A percentile compares a stretch with the other conserved stretches of the same genome.
Evolutionary conservation across 1,139 yeast genomes (phyloP).

Genomic region (Pichia sp.): DNA sequence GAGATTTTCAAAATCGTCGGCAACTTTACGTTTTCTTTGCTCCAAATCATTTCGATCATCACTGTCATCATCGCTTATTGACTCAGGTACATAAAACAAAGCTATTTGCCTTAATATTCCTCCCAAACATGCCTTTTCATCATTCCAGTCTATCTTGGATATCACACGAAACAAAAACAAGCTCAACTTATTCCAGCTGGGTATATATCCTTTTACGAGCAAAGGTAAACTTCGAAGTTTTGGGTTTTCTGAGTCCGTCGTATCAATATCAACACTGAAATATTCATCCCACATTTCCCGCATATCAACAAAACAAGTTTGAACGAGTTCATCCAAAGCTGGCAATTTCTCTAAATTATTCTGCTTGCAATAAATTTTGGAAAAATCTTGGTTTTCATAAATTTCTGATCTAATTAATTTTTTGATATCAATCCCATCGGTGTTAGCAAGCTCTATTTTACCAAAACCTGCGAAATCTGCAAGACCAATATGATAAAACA

Average conservation of each 20-base stretch:
- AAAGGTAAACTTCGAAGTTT: slow-evolving; percentile 57
- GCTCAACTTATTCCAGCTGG: slow-evolving; percentile 62
- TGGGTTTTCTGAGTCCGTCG: slow-evolving; percentile 35
- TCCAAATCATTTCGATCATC: slow-evolving; percentile 25
- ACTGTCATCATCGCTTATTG: slow-evolving; percentile 34
- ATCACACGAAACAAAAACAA: slow-evolving; percentile 62
- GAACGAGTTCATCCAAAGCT: slow-evolving; percentile 25
- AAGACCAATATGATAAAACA: slow-evolving; percentile 77
- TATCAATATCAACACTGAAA: slow-evolving; percentile 46
- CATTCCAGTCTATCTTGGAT: slow-evolving; percentile 53
- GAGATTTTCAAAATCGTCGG: slow-evolving; percentile 46
- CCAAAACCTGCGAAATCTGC: slow-evolving; percentile 85
- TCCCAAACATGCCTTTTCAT: slow-evolving; percentile 63
- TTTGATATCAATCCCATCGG: slow-evolving; percentile 33
- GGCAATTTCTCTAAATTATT: slow-evolving; percentile 14
- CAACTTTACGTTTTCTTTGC: slow-evolving; percentile 21
- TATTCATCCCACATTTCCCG: slow-evolving; percentile 79
- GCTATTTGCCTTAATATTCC: slow-evolving; percentile 69
- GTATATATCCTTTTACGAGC: slow-evolving; percentile 57
- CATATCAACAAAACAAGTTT: slow-evolving; percentile 41
- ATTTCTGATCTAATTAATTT: slow-evolving; percentile 22
- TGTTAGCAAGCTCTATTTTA: slow-evolving; percentile 38
- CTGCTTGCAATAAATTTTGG: slow-evolving; percentile 5
- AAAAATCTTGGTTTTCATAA: slow-evolving; percentile 21
- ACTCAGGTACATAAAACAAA: slow-evolving; percentile 67